Evolutionary conservation across 495 filamentous ascomycete genomes (phyloP).

Genomic region (Talaromyces nanjingensis): DNA sequence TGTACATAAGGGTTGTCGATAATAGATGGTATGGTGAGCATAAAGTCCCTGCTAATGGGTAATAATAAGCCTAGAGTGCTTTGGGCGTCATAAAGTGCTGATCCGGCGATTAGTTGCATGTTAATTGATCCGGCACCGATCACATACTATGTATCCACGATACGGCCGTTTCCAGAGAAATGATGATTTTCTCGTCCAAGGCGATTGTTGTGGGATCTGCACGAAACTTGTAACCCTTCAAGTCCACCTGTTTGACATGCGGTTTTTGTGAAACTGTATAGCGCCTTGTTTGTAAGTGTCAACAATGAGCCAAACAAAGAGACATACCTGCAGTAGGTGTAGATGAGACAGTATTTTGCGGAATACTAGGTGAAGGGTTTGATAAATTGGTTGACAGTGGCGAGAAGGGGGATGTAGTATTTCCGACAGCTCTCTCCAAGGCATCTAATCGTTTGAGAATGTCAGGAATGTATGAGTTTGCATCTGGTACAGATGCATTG

Average conservation of each 20-base stretch:
- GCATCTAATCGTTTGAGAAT: background rate
- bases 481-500: background rate
- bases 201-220: background rate
- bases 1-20: background rate
- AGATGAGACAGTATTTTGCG: background rate
- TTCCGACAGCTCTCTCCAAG: background rate
- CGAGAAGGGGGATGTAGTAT: background rate
- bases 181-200: background rate
- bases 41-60: background rate
- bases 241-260: background rate
- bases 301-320: background rate
- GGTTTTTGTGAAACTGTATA: background rate
- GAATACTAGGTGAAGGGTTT: background rate
- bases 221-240: background rate
- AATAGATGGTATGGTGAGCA: background rate
- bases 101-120: background rate
- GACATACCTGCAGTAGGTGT: background rate
- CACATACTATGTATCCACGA: background rate
- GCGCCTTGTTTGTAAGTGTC: background rate
- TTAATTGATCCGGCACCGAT: background rate
- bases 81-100: background rate
- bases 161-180: background rate
- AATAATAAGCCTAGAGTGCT: background rate
- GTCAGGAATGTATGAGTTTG: background rate
- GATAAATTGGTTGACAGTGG: background rate